Conservation (phyloP, 768 basidiomycete genomes). For the Termitomyces bulborhizus region DNA sequence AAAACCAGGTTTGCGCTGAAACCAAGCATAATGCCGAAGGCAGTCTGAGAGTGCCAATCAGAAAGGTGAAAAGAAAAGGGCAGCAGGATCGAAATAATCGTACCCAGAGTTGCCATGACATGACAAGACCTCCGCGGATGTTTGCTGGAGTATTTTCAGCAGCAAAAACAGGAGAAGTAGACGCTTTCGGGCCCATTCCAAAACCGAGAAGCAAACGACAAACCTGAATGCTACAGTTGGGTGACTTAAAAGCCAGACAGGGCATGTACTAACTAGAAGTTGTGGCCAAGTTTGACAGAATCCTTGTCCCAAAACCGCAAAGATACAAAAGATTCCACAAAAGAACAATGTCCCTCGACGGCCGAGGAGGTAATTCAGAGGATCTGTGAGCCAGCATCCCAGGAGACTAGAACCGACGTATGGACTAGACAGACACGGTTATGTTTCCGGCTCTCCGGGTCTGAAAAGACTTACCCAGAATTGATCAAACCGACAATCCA, state of each 20-base stretch:
- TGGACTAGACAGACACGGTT: constrained; percentile 23
- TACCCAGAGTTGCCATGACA: constrained; percentile 89
- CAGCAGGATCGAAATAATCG: constrained; percentile 11
- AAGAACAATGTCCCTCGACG: constrained; percentile 59
- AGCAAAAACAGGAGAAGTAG: constrained; percentile 58
- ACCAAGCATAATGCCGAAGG: constrained; percentile 78
- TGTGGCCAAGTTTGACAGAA: constrained; percentile 50
- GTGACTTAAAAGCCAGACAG: neutral
- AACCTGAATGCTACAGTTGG: constrained; percentile 20
- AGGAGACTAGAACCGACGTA: constrained; percentile 40
- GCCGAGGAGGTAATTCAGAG: constrained; percentile 56
- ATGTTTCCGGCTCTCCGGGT: neutral
- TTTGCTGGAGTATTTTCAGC: constrained; percentile 74
- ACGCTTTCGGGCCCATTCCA: constrained; percentile 60
- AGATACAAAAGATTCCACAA: constrained; percentile 51
- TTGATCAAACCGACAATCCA: constrained; percentile 80
- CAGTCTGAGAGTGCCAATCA: constrained; percentile 36
- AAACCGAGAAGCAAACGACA: constrained; percentile 54
- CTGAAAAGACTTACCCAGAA: constrained; percentile 34
- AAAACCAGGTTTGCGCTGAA: constrained; percentile 62
- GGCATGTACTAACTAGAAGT: constrained; percentile 28
- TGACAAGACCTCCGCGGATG: constrained; percentile 86
- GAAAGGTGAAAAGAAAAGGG: neutral
- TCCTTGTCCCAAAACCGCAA: constrained; percentile 42
- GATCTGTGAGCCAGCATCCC: constrained; percentile 44